Conservation (phyloP, 2,329 filamentous ascomycete species). For the Diaporthe vexans region DNA sequence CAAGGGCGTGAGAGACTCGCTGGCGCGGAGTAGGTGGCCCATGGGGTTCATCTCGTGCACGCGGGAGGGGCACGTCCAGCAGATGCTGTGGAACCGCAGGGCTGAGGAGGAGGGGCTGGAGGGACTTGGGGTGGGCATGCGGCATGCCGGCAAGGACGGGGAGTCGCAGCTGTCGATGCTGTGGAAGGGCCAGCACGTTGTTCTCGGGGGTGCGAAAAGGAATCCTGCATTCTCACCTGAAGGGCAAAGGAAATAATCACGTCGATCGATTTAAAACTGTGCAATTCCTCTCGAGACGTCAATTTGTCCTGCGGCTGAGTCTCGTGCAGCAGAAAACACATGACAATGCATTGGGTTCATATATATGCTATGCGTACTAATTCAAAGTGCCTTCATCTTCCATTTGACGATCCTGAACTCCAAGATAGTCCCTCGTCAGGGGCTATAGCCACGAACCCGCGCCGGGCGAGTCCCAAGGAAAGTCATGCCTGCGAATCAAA, state of each 20-base stretch:
- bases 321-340: background rate
- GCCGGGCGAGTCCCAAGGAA: background rate
- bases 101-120: slow-evolving; percentile 75
- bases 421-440: background rate
- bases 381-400: background rate
- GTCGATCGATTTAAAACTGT: background rate
- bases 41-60: slow-evolving; percentile 79
- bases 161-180: slow-evolving; percentile 63
- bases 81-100: slow-evolving; percentile 80
- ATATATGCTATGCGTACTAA: background rate
- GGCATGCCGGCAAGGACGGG: slow-evolving; percentile 52
- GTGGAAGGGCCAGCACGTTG: slow-evolving; percentile 61
- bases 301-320: background rate
- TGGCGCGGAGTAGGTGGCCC: slow-evolving; percentile 76
- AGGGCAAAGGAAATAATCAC: background rate
- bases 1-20: slow-evolving; percentile 80
- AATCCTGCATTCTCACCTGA: background rate
- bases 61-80: slow-evolving; percentile 68
- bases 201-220: slow-evolving; percentile 40
- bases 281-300: background rate
- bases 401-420: background rate
- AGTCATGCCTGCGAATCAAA: background rate
- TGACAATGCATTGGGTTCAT: background rate
- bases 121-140: slow-evolving; percentile 67
- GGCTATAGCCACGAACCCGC: background rate